A percentile compares a stretch with the other conserved stretches of the same genome.
These are phyloP conservation scores for Fraxinus greggii DNA, from an alignment of 305 asterid genomes.

Conservation along the genomic window DNA sequence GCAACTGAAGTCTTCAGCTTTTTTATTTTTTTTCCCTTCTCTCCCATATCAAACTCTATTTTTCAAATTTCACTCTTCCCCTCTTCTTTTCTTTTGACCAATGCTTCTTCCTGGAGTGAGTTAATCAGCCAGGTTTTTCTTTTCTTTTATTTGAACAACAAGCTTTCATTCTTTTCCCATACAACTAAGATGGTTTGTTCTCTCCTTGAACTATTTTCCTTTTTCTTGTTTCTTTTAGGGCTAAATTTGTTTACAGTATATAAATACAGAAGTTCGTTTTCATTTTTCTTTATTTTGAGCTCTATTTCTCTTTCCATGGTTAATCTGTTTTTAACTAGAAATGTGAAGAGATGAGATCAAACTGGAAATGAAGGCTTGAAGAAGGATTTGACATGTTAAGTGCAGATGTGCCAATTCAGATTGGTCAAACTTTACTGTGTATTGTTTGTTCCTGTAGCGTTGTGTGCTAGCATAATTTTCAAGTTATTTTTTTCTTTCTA, in stretches of 20 bases:
- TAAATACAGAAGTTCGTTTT: neutral
- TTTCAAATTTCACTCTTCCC: neutral
- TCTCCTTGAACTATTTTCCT: neutral
- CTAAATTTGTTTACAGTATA: neutral
- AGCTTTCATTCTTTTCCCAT: neutral
- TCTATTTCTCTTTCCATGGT: neutral
- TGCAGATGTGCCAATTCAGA: neutral
- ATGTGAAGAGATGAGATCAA: neutral
- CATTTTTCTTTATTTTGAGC: neutral
- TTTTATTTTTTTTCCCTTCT: neutral
- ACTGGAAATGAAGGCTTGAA: neutral
- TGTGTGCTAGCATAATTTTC: neutral
- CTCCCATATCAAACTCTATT: neutral
- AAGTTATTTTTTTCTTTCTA: neutral
- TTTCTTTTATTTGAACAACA: neutral
- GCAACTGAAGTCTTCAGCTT: neutral
- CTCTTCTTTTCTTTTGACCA: neutral
- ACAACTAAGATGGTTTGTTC: neutral
- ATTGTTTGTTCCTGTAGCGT: neutral
- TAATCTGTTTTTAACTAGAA: neutral
- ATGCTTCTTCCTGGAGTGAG: neutral
- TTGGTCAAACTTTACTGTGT: neutral
- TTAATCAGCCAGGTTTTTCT: neutral
- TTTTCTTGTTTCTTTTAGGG: neutral
- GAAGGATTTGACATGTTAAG: neutral